These are phyloP conservation scores for Rhizophora mangle DNA, from an alignment of 345 rosid species.

Conservation along the genomic window DNA sequence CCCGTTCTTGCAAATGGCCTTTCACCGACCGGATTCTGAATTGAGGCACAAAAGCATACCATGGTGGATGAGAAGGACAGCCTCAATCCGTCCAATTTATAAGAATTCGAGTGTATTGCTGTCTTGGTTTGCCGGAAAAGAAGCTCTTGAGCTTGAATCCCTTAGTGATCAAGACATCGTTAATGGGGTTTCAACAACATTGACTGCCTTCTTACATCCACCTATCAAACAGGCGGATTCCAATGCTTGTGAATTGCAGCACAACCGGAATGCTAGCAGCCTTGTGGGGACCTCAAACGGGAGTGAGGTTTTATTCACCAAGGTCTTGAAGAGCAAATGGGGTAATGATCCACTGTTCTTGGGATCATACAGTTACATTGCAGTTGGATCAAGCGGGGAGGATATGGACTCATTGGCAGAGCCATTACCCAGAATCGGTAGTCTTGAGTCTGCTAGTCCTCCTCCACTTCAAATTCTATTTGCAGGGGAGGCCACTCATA, in stretches of 20 bases:
- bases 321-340: constrained; percentile 84
- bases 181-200: constrained; percentile 56
- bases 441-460: constrained; percentile 1
- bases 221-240: constrained; percentile 14
- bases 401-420: constrained; percentile 80
- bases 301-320: constrained; percentile 37
- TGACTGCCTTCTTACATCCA: constrained; percentile 44
- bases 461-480: constrained; percentile 67
- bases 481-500: constrained; percentile 98
- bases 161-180: constrained; percentile 69
- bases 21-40: constrained; percentile 52
- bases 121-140: constrained; percentile 96
- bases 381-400: constrained; percentile 88
- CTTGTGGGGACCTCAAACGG: constrained; percentile 10
- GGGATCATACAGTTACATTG: constrained; percentile 85
- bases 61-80: constrained; percentile 93
- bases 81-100: constrained; percentile 71
- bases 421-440: constrained; percentile 58
- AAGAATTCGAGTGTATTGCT: constrained; percentile 63
- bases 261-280: constrained; percentile 38
- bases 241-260: constrained; percentile 17
- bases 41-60: constrained; percentile 60
- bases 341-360: constrained; percentile 79
- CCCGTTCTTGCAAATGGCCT: constrained; percentile 72
- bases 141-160: constrained; percentile 81